Evolutionary conservation across 345 rosid species (phyloP).

Genomic region (Populus deltoides): DNA sequence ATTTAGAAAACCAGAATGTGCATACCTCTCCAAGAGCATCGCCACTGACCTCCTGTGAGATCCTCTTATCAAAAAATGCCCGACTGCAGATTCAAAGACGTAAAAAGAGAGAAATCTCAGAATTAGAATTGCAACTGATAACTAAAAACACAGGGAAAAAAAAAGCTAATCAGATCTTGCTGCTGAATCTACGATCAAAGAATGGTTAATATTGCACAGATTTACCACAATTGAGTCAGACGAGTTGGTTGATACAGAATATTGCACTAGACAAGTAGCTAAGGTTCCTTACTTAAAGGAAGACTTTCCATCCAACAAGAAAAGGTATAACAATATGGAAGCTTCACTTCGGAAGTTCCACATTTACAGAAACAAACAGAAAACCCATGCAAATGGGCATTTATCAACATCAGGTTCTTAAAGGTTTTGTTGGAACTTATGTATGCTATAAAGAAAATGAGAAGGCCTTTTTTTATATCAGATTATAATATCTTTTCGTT

Average conservation of each 20-base stretch:
- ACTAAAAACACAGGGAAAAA: not conserved
- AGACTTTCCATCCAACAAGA: not conserved
- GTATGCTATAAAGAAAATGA: not conserved
- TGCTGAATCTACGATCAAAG: not conserved
- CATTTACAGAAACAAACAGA: not conserved
- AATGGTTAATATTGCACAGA: not conserved
- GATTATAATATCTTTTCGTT: not conserved
- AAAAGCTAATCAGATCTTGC: not conserved
- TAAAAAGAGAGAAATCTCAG: not conserved
- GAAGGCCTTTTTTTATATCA: not conserved
- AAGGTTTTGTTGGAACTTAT: too few species aligned
- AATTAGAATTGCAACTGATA: not conserved
- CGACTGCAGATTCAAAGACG: constrained; percentile 33
- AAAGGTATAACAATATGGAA: not conserved
- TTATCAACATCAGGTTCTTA: not conserved
- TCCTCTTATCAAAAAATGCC: constrained; percentile 62
- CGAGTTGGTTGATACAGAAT: not conserved
- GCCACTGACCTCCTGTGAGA: constrained; percentile 79
- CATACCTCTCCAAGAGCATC: constrained; percentile 71
- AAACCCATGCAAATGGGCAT: not conserved
- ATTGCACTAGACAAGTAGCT: not conserved
- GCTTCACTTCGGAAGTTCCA: not conserved
- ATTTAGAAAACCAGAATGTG: not conserved
- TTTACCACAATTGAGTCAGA: not conserved
- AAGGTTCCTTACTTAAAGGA: not conserved